Conservation (phyloP, 169 alveolate genomes). For the Cryptosporidium viatorum region DNA sequence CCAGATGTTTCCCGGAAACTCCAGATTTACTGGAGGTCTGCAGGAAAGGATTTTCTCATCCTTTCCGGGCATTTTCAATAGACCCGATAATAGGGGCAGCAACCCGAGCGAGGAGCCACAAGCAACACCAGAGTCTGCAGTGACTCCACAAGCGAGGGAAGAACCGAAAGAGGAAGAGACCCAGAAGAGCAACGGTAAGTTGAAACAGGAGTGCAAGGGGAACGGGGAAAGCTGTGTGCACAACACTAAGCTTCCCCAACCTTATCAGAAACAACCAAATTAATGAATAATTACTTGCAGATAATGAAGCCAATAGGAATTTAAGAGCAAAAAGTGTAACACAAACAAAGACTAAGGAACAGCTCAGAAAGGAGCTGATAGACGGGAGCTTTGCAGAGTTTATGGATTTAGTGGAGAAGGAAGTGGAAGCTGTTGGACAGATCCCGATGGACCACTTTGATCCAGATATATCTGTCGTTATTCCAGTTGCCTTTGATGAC, state of each 20-base stretch:
- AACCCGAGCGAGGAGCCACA: background rate
- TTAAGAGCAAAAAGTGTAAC: slow-evolving; percentile 5
- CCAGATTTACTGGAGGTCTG: background rate
- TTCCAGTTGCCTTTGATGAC: slow-evolving; percentile 68
- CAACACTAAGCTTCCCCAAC: background rate
- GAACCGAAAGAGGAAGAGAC: background rate
- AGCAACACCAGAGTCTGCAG: background rate
- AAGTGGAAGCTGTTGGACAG: slow-evolving; percentile 5
- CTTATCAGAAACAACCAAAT: background rate
- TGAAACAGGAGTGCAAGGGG: background rate
- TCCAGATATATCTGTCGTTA: slow-evolving; percentile 50
- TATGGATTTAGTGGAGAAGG: slow-evolving; percentile 41
- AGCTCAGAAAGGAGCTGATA: slow-evolving; percentile 38
- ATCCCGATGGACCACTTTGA: slow-evolving; percentile 58
- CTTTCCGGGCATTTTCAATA: background rate
- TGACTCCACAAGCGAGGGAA: background rate
- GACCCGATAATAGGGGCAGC: background rate
- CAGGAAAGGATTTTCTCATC: background rate
- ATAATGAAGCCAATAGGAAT: background rate
- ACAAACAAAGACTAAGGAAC: slow-evolving; percentile 6
- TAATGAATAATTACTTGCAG: background rate
- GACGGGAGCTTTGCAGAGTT: slow-evolving; percentile 28
- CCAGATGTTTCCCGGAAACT: background rate
- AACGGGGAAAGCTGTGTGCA: background rate
- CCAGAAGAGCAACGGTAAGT: background rate